Percentiles rank a stretch among this genome's conserved stretches.
These are phyloP conservation scores for Kodamaea nitidulidarum DNA, from an alignment of 805 yeast genomes.

Conservation along the genomic window DNA sequence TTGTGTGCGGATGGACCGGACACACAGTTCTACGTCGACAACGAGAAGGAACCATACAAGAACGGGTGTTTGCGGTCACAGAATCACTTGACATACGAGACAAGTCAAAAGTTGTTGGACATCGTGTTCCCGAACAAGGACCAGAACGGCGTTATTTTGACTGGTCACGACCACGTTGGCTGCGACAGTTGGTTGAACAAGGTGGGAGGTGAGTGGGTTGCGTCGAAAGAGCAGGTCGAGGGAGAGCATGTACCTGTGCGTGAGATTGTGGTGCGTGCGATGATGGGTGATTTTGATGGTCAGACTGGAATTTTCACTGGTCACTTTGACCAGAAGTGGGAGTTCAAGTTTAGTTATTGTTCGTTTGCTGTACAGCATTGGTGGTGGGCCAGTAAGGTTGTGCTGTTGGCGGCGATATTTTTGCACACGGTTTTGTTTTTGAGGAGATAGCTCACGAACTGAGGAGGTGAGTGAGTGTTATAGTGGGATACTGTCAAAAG, in stretches of 20 bases:
- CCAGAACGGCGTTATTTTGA: conserved; percentile 73
- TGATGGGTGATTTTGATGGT: conserved; percentile 97
- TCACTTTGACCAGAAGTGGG: conserved; percentile 56
- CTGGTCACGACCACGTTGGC: conserved; percentile 97
- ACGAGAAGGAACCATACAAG: conserved; percentile 61
- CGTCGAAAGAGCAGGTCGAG: conserved; percentile 38
- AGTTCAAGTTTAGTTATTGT: conserved; percentile 68
- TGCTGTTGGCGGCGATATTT: conserved; percentile 28
- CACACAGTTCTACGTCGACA: conserved; percentile 43
- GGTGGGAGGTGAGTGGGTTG: conserved; percentile 52
- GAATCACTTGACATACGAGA: conserved; percentile 70
- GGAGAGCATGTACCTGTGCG: conserved; percentile 42
- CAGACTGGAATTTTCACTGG: conserved; percentile 84
- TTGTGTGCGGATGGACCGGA: conserved; percentile 84
- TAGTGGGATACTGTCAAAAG: no score
- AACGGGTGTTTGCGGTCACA: conserved; percentile 74
- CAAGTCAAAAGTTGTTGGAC: conserved; percentile 64
- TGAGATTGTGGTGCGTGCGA: conserved; percentile 83
- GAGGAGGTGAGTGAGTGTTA: not conserved
- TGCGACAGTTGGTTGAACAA: conserved; percentile 67
- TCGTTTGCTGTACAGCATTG: conserved; percentile 83
- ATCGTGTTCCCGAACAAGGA: conserved; percentile 60
- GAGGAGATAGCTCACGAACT: not conserved
- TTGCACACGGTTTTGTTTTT: conserved; percentile 12
- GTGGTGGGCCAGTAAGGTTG: conserved; percentile 88